A percentile compares a stretch with the other conserved stretches of the same genome.
phyloP scores from a whole-genome alignment of 805 yeast species.

The Ogataea methylovora region DNA sequence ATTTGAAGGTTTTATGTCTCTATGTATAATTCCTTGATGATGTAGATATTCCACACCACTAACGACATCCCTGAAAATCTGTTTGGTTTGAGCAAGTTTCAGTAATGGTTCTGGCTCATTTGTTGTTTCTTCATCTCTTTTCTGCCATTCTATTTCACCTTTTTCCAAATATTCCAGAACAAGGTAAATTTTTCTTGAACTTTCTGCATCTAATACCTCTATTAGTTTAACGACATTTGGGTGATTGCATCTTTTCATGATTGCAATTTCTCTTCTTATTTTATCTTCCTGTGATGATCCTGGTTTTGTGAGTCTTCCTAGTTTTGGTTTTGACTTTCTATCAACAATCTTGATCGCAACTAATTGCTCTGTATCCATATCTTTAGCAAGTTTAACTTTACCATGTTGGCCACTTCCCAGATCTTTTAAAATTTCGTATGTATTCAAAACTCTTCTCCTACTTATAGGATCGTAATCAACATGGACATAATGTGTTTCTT shows the following conservation, averaged over 20 bases:
- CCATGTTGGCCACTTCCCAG: slow-evolving; percentile 98
- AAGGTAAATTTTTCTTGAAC: slow-evolving; percentile 77
- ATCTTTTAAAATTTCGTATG: slow-evolving; percentile 82
- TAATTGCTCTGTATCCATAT: slow-evolving; percentile 49
- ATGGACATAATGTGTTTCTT: slow-evolving; percentile 73
- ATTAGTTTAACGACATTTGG: slow-evolving; percentile 84
- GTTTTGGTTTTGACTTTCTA: slow-evolving; percentile 51
- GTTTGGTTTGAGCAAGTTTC: slow-evolving; percentile 57
- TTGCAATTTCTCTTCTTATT: slow-evolving; percentile 81
- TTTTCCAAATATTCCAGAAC: slow-evolving; percentile 84
- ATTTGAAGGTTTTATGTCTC: slow-evolving; percentile 96
- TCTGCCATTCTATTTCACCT: slow-evolving; percentile 89
- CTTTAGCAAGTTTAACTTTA: slow-evolving; percentile 88
- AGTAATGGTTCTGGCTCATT: slow-evolving; percentile 49
- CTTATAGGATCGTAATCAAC: slow-evolving; percentile 87
- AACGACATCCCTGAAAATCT: slow-evolving; percentile 74
- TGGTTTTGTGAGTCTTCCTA: slow-evolving; percentile 31
- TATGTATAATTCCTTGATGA: slow-evolving; percentile 82
- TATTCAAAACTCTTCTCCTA: slow-evolving; percentile 73
- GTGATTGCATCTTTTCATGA: slow-evolving; percentile 86
- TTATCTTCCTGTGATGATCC: slow-evolving; percentile 51
- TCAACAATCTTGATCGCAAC: slow-evolving; percentile 95
- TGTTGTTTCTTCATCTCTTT: slow-evolving; percentile 16
- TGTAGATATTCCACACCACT: slow-evolving; percentile 88
- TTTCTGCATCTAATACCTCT: slow-evolving; percentile 83